Evolutionary conservation across 768 basidiomycete species (phyloP).

Genomic region (Leccinum variicolor): DNA sequence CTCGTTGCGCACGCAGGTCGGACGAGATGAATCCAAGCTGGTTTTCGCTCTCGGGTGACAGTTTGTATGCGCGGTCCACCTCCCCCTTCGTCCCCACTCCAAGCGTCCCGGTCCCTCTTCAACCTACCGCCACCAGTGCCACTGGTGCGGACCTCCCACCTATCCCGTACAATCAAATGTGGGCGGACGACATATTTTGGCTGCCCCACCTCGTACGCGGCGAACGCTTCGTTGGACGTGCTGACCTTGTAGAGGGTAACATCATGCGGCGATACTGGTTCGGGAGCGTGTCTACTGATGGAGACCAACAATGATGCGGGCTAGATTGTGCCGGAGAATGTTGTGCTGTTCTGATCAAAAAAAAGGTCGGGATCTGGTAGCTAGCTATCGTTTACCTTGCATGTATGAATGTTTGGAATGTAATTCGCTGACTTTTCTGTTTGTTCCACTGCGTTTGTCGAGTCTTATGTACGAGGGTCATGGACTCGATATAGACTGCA

Average conservation of each 20-base stretch:
- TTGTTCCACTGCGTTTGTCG: background rate
- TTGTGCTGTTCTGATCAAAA: background rate
- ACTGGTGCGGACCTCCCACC: conserved; percentile 17
- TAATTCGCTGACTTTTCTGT: background rate
- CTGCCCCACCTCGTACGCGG: conserved; percentile 53
- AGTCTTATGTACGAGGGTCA: conserved; percentile 11
- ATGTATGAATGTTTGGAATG: conserved; percentile 58
- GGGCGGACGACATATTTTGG: conserved; percentile 68
- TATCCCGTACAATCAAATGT: conserved; percentile 60
- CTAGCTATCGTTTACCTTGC: background rate
- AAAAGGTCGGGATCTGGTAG: background rate
- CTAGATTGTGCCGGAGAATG: background rate
- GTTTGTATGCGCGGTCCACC: conserved; percentile 11
- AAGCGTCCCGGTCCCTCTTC: background rate
- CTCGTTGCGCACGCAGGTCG: conserved; percentile 43
- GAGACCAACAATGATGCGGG: background rate
- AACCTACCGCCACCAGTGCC: background rate
- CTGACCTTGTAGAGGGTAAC: conserved; percentile 73
- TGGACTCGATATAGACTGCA: background rate
- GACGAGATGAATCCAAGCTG: conserved; percentile 89
- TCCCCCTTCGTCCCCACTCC: background rate
- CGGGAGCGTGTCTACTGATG: conserved; percentile 44
- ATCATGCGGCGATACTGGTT: conserved; percentile 74
- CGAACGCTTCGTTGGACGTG: conserved; percentile 45
- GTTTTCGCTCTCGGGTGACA: conserved; percentile 46